phyloP scores from a whole-genome alignment of 345 rosid genomes.

The Arabis hirsuta region DNA sequence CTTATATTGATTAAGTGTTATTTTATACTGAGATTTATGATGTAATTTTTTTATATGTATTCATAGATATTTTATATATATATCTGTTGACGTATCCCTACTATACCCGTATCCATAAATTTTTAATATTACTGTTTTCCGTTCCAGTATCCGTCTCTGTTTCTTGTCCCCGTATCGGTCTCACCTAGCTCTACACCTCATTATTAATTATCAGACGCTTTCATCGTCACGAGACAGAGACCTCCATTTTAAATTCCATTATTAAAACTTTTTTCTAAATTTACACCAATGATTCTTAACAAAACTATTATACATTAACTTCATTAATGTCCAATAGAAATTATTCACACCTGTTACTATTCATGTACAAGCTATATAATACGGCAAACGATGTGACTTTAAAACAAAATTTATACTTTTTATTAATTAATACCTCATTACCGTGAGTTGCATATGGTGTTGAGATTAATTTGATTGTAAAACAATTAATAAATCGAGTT shows the following conservation, averaged over 20 bases:
- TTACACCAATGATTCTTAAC: constrained; percentile 5
- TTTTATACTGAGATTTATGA: no score
- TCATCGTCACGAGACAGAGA: constrained; percentile 40
- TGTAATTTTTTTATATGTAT: no score
- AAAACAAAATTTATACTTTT: background rate
- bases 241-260: constrained; percentile 30
- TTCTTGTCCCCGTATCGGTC: no score
- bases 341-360: constrained; percentile 24
- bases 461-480: constrained; percentile 1
- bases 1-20: no score
- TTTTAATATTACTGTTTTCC: no score
- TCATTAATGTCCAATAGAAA: constrained; percentile 1
- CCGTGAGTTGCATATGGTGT: constrained; percentile 33
- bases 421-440: constrained; percentile 14
- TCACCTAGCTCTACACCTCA: constrained; percentile 18
- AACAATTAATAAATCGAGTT: constrained; percentile 8
- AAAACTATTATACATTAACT: constrained; percentile 4
- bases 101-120: no score
- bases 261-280: background rate
- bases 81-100: no score
- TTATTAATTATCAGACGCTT: constrained; percentile 33
- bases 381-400: constrained; percentile 27
- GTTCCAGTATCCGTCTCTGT: no score
- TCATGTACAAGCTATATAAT: constrained; percentile 4
- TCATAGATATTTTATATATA: no score